Evolutionary conservation across 441 rosid species (phyloP).

Genomic region (Cnidoscolus chayamansa): DNA sequence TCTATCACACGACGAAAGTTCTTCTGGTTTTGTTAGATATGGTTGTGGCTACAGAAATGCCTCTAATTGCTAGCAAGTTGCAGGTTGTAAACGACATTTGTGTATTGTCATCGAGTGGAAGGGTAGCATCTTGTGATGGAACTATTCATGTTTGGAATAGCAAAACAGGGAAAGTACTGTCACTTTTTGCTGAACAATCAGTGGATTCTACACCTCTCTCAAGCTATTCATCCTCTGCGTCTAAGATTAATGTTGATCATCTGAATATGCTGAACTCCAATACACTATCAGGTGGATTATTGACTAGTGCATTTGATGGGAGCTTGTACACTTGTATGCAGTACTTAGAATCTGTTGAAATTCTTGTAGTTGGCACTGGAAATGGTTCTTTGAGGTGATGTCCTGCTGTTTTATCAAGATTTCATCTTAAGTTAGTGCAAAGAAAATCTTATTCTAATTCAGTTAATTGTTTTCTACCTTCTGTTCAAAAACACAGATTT

Average conservation of each 20-base stretch:
- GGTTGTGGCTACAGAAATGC: constrained; percentile 18
- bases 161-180: constrained; percentile 64
- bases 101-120: constrained; percentile 66
- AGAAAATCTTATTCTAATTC: constrained; percentile 19
- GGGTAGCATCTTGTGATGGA: constrained; percentile 94
- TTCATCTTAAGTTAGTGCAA: constrained; percentile 19
- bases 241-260: constrained; percentile 50
- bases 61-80: constrained; percentile 32
- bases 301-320: constrained; percentile 45
- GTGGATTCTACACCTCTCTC: constrained; percentile 50
- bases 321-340: constrained; percentile 88
- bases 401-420: constrained; percentile 19
- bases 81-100: constrained; percentile 89
- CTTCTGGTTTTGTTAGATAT: not conserved
- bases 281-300: constrained; percentile 65
- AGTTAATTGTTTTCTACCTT: constrained; percentile 3
- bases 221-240: constrained; percentile 39
- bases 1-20: not conserved
- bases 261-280: constrained; percentile 50
- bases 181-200: constrained; percentile 67
- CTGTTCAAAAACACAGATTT: constrained; percentile 42
- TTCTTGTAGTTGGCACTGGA: constrained; percentile 80
- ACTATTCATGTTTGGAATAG: constrained; percentile 89
- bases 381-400: constrained; percentile 82
- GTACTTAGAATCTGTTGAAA: constrained; percentile 56